phyloP scores from a whole-genome alignment of 1,284 basidiomycete genomes.

The Clitocybe nebularis region DNA sequence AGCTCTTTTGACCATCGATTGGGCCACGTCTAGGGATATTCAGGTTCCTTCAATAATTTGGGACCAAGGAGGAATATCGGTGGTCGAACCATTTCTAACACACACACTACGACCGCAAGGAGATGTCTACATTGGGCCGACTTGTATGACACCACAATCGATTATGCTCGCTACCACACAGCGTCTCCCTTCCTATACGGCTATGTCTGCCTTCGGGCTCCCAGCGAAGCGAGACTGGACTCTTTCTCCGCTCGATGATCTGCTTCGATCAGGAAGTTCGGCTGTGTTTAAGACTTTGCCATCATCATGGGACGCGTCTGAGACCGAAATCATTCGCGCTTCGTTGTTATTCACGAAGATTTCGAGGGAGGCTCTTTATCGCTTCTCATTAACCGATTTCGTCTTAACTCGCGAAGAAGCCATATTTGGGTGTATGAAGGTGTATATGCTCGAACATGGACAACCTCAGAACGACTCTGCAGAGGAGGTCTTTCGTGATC shows the following conservation, averaged over 20 bases:
- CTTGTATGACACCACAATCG: constrained; percentile 44
- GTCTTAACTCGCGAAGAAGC: constrained; percentile 50
- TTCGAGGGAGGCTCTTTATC: constrained; percentile 37
- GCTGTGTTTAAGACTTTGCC: constrained; percentile 70
- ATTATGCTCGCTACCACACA: constrained; percentile 52
- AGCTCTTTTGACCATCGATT: constrained; percentile 35
- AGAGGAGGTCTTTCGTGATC: constrained; percentile 72
- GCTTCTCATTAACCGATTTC: constrained; percentile 37
- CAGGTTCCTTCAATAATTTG: constrained; percentile 39
- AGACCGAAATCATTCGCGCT: constrained; percentile 74
- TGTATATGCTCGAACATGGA: constrained; percentile 91
- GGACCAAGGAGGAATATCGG: constrained; percentile 45
- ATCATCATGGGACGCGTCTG: constrained; percentile 73
- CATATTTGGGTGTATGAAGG: constrained; percentile 82
- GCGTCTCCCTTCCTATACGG: constrained; percentile 41
- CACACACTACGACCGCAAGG: constrained; percentile 34
- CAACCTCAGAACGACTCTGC: constrained; percentile 48
- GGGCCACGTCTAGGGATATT: constrained; percentile 35
- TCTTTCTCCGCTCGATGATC: constrained; percentile 71
- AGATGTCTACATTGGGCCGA: constrained; percentile 43
- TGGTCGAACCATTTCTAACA: constrained; percentile 59
- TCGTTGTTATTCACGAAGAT: constrained; percentile 55
- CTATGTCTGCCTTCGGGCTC: constrained; percentile 42
- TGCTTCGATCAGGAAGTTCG: constrained; percentile 78
- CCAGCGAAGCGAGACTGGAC: constrained; percentile 75